Percentiles rank a stretch among this genome's conserved stretches.
Evolutionary conservation across 768 basidiomycete genomes (phyloP).

Genomic region (Psilocybe tampanensis): DNA sequence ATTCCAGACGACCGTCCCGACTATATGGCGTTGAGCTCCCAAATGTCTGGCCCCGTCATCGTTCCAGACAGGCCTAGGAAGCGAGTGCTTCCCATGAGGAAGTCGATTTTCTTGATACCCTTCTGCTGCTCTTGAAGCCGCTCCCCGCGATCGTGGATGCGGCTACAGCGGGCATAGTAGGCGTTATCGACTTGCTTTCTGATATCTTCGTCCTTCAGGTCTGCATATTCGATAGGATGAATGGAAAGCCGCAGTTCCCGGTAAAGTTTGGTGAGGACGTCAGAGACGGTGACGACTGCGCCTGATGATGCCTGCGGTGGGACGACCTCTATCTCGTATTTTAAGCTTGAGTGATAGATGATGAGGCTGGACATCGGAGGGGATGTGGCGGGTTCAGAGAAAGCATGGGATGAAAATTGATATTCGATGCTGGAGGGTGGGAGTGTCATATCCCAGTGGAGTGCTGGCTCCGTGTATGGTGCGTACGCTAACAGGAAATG

Average conservation of each 20-base stretch:
- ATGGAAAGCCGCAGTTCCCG: constrained; percentile 48
- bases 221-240: constrained; percentile 45
- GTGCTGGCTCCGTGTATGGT: constrained; percentile 32
- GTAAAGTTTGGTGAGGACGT: constrained; percentile 52
- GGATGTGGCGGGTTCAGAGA: constrained; percentile 43
- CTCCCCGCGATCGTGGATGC: constrained; percentile 31
- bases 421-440: constrained; percentile 29
- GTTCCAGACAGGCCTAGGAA: constrained; percentile 56
- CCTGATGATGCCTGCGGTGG: constrained; percentile 25
- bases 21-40: constrained; percentile 44
- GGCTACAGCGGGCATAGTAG: constrained; percentile 44
- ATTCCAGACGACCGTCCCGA: constrained; percentile 2
- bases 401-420: constrained; percentile 30
- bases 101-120: constrained; percentile 59
- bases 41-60: constrained; percentile 39
- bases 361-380: constrained; percentile 38
- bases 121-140: constrained; percentile 42
- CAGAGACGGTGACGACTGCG: constrained; percentile 44
- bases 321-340: constrained; percentile 36
- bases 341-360: constrained; percentile 36
- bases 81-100: constrained; percentile 44
- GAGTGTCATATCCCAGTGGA: constrained; percentile 40
- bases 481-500: constrained; percentile 43
- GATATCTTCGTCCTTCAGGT: constrained; percentile 31
- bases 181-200: constrained; percentile 43